Base-by-base conservation (phyloP, 2,329 filamentous ascomycete genomes). In the Aspergillus niger region DNA sequence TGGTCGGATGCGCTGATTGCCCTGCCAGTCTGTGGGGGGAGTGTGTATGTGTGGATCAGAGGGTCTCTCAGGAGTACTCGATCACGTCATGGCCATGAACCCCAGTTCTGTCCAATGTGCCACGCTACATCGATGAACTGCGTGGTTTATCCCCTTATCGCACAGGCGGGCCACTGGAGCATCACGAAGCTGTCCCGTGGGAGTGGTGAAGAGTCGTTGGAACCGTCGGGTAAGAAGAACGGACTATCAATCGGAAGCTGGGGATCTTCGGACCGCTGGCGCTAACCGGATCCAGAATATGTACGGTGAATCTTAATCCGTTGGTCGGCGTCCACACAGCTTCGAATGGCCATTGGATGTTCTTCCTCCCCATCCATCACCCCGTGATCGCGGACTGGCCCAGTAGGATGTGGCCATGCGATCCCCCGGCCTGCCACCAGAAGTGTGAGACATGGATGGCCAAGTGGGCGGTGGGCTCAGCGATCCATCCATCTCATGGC, bases 261-360 rank as follows among this genome's bases (percentile, higher is more conserved):
- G 41, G 49, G 52, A 56, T 44, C 58, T 60, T 63, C 61, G 58
- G 59, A 47, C 63, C 55, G 61, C 47, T 43, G 36, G 48, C 49
- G 51, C 59, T 62, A 65, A 65, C 63, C 62, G 28, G 48, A 65
- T 64, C 48, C 57, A 64, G 63, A 59, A 64, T 64, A 62, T 65
- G 63, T 61, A 59, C 56, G 54, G 28, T 30, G 22, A 55, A 55
- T 55, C 52, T 55, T 55, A 43, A 36, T 36, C 32, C 32, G 32
- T 13, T 36, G 32, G 32, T 36, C 32, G 32, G 32, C 32, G 32
- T 36, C 32, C 32, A 36, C 32, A 15, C 32, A 36, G 13, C 41
- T 36, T 15, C 26, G 8, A 39, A 55, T 22, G 30, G 30, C n/a
- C 24, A 47, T 17, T 26, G 50, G n/a, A 28, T 38, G 36, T 6